Evolutionary conservation across 768 basidiomycete species (phyloP), one percentile per base, ranked within the genome.

Genomic region (Tylopilus plumbeoviolaceoides): DNA sequence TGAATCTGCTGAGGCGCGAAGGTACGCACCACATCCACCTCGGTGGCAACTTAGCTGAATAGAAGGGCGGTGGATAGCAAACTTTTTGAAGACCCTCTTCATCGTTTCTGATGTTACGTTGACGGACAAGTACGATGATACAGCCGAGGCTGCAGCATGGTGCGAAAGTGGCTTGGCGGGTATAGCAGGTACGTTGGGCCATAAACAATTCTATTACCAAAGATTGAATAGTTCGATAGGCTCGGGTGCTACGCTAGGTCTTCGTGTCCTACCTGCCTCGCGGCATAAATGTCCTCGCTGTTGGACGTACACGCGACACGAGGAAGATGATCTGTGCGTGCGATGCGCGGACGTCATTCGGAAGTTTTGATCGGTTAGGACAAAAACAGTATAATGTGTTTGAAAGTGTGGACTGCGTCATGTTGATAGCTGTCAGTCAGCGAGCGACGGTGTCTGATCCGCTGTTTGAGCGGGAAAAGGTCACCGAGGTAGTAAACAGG

Each of bases 211-310:
- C 10, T 14, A 48, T 35, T 50, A 18, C 5, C 41, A 17, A 41
- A 8, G 21, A 38, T 41, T 44, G 40, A 41, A n/a, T 15, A 20
- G 39, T 30, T 18, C 12, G 1, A 25, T 46, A 59, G 62, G 56
- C 12, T 60, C 54, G 38, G 53, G 50, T 28, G 50, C 47, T 20
- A 56, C 55, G 12, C 53, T 84, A 3, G 71, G 68, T 0, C 70
- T 91, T 48, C 76, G 78, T 14, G 73, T 89, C n/a, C 74, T 76
- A 17, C 86, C 89, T 15, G 81, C 91, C 11, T 71, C 68, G 5
- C 55, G 70, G 47, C 63, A 73, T 20, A 95, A 95, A 67, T 98
- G 95, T 66, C 90, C 93, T 21, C 80, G 95, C 15, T 98, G 95
- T 68, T 97, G 95, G 93, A 86, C 82, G 7, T 87, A 78, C 64